Conservation (phyloP, 116 monocot species). For the Phalaenopsis hybrid region DNA sequence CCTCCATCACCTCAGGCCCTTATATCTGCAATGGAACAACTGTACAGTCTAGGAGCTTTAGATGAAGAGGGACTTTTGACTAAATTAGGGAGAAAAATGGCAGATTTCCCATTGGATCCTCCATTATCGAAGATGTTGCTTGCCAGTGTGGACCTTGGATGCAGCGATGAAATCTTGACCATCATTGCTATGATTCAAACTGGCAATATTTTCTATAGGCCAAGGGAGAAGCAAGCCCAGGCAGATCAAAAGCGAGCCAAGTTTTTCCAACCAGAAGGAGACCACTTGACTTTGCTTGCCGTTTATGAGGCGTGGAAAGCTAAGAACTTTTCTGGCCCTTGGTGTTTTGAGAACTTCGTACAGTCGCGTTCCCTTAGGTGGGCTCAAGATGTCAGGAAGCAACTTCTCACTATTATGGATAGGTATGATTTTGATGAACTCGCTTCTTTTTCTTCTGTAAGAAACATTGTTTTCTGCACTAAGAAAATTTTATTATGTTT, state of each 20-base stretch:
- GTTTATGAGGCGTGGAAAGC: slow-evolving; percentile 99
- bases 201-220: slow-evolving; percentile 85
- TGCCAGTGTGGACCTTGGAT: slow-evolving; percentile 94
- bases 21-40: slow-evolving; percentile 91
- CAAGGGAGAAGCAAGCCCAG: slow-evolving; percentile 91
- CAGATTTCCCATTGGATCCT: slow-evolving; percentile 90
- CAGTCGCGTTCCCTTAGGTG: slow-evolving; percentile 86
- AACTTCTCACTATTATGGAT: slow-evolving; percentile 95
- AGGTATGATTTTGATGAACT: slow-evolving; percentile 34
- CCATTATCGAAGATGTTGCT: slow-evolving; percentile 92
- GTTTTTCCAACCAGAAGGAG: slow-evolving; percentile 95
- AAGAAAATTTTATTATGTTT: background rate
- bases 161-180: slow-evolving; percentile 90
- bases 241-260: slow-evolving; percentile 87
- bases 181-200: slow-evolving; percentile 98
- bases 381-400: slow-evolving; percentile 95
- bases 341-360: slow-evolving; percentile 99
- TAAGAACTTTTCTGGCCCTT: slow-evolving; percentile 89
- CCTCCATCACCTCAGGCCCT: slow-evolving; percentile 93
- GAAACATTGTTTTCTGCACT: background rate
- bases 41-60: slow-evolving; percentile 81
- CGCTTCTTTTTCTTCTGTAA: background rate
- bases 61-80: slow-evolving; percentile 95
- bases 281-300: slow-evolving; percentile 86
- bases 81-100: slow-evolving; percentile 95